Evolutionary conservation across 169 alveolate genomes (phyloP).

Genomic region (Perkinsus marinus): DNA sequence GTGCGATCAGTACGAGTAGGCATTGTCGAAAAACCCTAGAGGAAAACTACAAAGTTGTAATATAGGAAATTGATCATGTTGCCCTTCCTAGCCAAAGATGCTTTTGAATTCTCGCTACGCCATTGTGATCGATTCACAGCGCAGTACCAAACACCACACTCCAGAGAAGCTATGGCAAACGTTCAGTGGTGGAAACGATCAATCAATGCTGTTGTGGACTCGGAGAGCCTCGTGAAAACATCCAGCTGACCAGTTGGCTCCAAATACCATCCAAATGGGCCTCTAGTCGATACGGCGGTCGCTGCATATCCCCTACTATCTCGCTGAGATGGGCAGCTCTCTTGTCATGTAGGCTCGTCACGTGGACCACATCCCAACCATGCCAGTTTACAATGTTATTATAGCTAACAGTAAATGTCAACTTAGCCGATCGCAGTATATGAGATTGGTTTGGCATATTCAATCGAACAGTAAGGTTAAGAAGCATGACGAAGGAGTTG

Average conservation of each 20-base stretch:
- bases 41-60: background rate
- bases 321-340: background rate
- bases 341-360: background rate
- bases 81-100: background rate
- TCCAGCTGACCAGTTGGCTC: background rate
- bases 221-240: background rate
- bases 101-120: background rate
- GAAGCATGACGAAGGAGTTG: background rate
- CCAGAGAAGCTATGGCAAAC: too few relatives aligned
- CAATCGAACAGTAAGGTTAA: background rate
- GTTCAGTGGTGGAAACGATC: too few relatives aligned
- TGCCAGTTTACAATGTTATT: background rate
- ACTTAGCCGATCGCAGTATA: background rate
- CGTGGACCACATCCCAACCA: background rate
- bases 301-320: background rate
- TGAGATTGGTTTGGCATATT: background rate
- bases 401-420: background rate
- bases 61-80: too few relatives aligned
- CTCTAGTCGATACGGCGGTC: background rate
- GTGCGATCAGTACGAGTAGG: slow-evolving; percentile 19
- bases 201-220: background rate
- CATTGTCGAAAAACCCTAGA: background rate
- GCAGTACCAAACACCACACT: background rate
- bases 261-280: background rate
- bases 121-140: background rate